Conservation (phyloP, 129 eudicot genomes). For the Erigeron canadensis region DNA sequence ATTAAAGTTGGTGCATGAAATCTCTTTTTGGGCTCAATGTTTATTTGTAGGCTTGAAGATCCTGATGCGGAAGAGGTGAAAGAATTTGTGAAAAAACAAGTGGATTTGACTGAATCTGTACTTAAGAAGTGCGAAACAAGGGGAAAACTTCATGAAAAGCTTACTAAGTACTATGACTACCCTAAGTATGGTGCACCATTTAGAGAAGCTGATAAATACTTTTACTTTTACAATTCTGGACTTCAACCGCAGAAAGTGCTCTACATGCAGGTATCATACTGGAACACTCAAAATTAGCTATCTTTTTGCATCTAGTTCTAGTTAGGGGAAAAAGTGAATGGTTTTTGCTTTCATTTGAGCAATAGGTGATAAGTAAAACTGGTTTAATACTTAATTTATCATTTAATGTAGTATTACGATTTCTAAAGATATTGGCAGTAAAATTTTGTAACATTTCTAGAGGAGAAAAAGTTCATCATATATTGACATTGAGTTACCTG, state of each 20-base stretch:
- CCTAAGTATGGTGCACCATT: constrained; percentile 78
- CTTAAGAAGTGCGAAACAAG: constrained; percentile 73
- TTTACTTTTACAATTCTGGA: constrained; percentile 85
- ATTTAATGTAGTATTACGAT: too few species aligned
- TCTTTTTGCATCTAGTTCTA: too few species aligned
- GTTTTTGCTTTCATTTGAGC: too few species aligned
- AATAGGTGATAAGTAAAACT: too few species aligned
- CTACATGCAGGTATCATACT: constrained; percentile 92
- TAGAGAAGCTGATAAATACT: constrained; percentile 72
- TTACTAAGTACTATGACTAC: constrained; percentile 73
- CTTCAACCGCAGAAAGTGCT: constrained; percentile 91
- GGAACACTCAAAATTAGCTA: too few species aligned
- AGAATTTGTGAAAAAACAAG: constrained; percentile 83
- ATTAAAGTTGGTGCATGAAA: too few species aligned
- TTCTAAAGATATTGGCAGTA: too few species aligned
- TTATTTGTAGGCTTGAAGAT: constrained; percentile 87
- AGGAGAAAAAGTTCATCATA: too few species aligned
- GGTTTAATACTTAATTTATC: too few species aligned
- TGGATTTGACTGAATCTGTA: constrained; percentile 70
- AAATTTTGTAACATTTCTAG: too few species aligned
- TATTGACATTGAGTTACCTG: too few species aligned
- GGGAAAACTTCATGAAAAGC: constrained; percentile 67
- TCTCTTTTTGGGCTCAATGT: neutral
- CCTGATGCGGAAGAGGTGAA: constrained; percentile 86
- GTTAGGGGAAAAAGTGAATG: too few species aligned